Evolutionary conservation across 1,284 basidiomycete species (phyloP), one percentile per base, ranked within the genome.

Genomic region (Moniliophthora roreri): DNA sequence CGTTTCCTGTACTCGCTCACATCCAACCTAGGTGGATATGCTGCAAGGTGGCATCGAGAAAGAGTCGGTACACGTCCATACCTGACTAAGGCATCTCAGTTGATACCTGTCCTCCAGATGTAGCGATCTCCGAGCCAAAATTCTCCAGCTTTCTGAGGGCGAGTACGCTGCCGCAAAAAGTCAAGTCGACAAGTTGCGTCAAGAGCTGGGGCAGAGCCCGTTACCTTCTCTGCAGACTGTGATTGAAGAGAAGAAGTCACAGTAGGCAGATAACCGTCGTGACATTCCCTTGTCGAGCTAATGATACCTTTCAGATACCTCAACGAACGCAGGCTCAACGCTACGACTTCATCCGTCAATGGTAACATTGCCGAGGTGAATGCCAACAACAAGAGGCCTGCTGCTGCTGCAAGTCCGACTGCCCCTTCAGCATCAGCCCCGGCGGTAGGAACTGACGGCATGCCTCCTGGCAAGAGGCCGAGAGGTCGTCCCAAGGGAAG

Each of bases 161-260:
- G 89, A 91, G 55, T 91, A 91, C 62, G 75, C 84, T 20, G 63
- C 68, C 8, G 85, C 88, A 3, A 91, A 91, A 67, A 69, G 68
- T 26, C 87, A 91, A 58, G 89, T 91, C 40, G 89, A 91, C 62
- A 71, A 77, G 48, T 72, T 91, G 39, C 80, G 89, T 47, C 75
- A 76, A 50, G 89, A 91, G 62, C 81, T 91, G 7, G 89, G 87
- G 1, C 84, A 91, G 63, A 71, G 80, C 1, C 81, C 89, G 2
- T 66, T 90, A 20, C 88, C 87, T 2, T 83, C 77, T 61, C 62
- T 91, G 24, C 87, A 91, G 60, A 71, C 72, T 36, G 87, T 83
- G 24, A 66, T 91, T 38, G 88, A 91, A 48, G 89, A 91, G 62
- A 88, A 87, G 65, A 79, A 79, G 28, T 75, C 80, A 21, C 81